Evolutionary conservation across 1,284 basidiomycete species (phyloP).

Genomic region (Abortiporus biennis): DNA sequence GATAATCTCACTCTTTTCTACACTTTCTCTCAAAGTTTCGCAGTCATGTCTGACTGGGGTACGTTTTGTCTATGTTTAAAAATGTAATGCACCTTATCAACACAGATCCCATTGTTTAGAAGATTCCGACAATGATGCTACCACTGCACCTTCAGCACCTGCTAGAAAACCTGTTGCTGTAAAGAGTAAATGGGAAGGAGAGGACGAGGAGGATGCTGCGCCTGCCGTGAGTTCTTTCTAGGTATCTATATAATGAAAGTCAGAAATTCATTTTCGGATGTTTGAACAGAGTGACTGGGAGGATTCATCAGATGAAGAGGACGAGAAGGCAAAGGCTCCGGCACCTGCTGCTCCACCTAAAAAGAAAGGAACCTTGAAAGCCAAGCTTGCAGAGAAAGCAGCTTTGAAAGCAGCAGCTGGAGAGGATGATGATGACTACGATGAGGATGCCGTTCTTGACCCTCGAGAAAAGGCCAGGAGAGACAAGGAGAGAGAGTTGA

Average conservation of each 20-base stretch:
- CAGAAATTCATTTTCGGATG: constrained; percentile 9
- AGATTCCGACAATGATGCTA: constrained; percentile 41
- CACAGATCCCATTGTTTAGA: constrained; percentile 35
- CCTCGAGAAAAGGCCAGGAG: constrained; percentile 69
- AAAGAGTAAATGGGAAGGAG: constrained; percentile 77
- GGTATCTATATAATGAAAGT: background rate
- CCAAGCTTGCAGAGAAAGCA: constrained; percentile 81
- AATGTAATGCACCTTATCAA: constrained; percentile 16
- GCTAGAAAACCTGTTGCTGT: constrained; percentile 31
- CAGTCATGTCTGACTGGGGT: constrained; percentile 42
- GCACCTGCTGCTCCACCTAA: constrained; percentile 60
- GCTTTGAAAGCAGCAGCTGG: constrained; percentile 33
- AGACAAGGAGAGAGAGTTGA: constrained; percentile 77
- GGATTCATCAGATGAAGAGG: constrained; percentile 75
- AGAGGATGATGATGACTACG: constrained; percentile 41
- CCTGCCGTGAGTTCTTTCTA: constrained; percentile 43
- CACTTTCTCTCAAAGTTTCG: background rate
- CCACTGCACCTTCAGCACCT: constrained; percentile 36
- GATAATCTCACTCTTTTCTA: no score
- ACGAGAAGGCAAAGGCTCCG: constrained; percentile 39
- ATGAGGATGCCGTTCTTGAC: constrained; percentile 77
- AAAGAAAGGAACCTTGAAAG: constrained; percentile 88
- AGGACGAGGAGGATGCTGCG: constrained; percentile 74
- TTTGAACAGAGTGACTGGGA: constrained; percentile 88
- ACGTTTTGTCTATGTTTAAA: constrained; percentile 8